Conservation (phyloP, 2,329 filamentous ascomycete genomes). For the Magnaporthiopsis rhizophila region DNA sequence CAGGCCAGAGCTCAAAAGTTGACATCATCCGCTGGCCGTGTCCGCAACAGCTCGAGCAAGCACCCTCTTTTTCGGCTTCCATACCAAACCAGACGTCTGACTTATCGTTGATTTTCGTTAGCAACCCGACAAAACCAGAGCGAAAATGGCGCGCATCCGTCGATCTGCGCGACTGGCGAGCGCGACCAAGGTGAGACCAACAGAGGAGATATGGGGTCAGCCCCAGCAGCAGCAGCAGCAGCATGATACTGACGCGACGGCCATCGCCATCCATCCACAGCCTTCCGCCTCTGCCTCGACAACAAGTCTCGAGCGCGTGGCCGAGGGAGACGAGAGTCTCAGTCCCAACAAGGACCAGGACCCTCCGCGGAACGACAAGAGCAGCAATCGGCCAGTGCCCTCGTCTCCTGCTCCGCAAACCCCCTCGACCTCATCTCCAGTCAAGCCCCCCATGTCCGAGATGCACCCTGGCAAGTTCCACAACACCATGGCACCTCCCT, state of each 20-base stretch:
- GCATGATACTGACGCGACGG: constrained; percentile 9
- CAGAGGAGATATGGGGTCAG: constrained; percentile 4
- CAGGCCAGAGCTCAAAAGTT: background rate
- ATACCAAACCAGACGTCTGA: background rate
- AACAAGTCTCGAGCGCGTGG: constrained; percentile 31
- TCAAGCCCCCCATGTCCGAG: constrained; percentile 66
- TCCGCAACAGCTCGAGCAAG: background rate
- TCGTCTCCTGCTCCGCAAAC: constrained; percentile 38
- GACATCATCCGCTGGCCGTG: background rate
- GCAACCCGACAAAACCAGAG: background rate
- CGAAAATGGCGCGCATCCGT: constrained; percentile 16
- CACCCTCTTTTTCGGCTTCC: background rate
- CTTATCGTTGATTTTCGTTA: background rate
- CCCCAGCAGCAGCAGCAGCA: constrained; percentile 8
- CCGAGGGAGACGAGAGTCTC: constrained; percentile 34
- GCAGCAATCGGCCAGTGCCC: constrained; percentile 10
- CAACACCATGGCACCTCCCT: constrained; percentile 64
- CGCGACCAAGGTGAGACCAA: constrained; percentile 26
- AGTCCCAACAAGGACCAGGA: constrained; percentile 15
- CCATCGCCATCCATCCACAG: constrained; percentile 12
- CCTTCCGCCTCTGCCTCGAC: constrained; percentile 13
- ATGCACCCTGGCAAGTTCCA: constrained; percentile 89
- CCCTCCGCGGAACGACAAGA: background rate
- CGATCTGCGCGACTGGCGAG: constrained; percentile 36
- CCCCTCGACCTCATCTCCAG: constrained; percentile 55